These are phyloP conservation scores for Periglandula ipomoeae DNA, from an alignment of 2,329 filamentous ascomycete species.

Conservation along the genomic window DNA sequence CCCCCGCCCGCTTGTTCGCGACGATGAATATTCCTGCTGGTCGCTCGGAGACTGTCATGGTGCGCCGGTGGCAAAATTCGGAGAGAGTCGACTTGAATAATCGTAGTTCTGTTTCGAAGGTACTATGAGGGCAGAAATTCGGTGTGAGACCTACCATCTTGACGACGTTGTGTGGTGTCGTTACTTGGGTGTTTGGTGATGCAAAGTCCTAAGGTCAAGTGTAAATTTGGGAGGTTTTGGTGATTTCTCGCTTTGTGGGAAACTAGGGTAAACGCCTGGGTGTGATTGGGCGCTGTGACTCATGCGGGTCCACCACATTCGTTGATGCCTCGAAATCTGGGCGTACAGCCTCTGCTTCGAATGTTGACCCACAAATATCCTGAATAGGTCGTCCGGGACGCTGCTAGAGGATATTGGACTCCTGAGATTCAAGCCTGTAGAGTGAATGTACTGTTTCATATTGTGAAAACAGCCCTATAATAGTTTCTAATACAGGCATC, in stretches of 20 bases:
- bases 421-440: too few relatives aligned
- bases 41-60: slow-evolving; percentile 20
- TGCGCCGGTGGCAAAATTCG: slow-evolving; percentile 18
- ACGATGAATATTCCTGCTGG: neutral
- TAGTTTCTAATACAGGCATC: too few relatives aligned
- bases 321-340: slow-evolving; percentile 7
- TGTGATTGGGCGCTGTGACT: slow-evolving; percentile 23
- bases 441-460: too few relatives aligned
- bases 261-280: slow-evolving; percentile 28
- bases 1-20: neutral
- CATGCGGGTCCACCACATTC: slow-evolving; percentile 1
- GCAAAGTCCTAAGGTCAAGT: slow-evolving; percentile 26
- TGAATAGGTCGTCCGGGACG: neutral
- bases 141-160: slow-evolving; percentile 35
- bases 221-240: slow-evolving; percentile 33
- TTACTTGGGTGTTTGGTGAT: slow-evolving; percentile 33
- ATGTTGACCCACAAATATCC: neutral
- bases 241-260: slow-evolving; percentile 37
- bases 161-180: slow-evolving; percentile 36
- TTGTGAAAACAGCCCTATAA: too few relatives aligned
- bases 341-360: neutral
- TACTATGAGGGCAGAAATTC: slow-evolving; percentile 8
- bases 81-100: slow-evolving; percentile 4
- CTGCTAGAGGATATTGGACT: neutral
- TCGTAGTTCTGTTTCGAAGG: slow-evolving; percentile 3